phyloP scores from a whole-genome alignment of 192 early-diverging fungal genomes.

The Rhizoclosmatium sp. region DNA sequence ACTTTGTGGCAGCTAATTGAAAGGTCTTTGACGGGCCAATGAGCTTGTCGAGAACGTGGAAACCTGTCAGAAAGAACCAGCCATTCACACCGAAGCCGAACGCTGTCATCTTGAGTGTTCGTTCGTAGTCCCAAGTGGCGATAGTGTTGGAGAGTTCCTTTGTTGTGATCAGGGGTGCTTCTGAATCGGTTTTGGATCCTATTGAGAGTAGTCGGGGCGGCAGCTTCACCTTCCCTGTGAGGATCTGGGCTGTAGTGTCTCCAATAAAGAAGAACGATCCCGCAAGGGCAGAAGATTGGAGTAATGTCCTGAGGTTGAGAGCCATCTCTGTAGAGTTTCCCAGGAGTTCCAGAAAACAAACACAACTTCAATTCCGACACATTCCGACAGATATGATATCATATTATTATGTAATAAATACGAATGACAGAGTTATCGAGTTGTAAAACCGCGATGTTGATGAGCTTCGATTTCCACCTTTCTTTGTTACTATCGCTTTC shows the following conservation, averaged over 20 bases:
- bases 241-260: conserved; percentile 8
- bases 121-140: background rate
- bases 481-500: background rate
- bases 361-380: no score
- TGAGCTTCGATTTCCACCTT: background rate
- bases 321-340: background rate
- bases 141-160: background rate
- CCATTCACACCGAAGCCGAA: conserved; percentile 33
- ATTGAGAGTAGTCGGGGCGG: background rate
- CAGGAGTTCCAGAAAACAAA: background rate
- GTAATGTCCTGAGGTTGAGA: conserved; percentile 1
- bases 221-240: background rate
- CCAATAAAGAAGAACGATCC: conserved; percentile 30
- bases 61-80: conserved; percentile 21
- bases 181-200: background rate
- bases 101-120: conserved; percentile 19
- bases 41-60: conserved; percentile 16
- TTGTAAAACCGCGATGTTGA: no score
- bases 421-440: no score
- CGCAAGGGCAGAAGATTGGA: conserved; percentile 16
- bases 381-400: no score
- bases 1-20: conserved; percentile 16
- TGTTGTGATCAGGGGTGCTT: background rate
- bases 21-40: conserved; percentile 23
- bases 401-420: no score